Percentiles rank a stretch among this genome's conserved stretches.
Evolutionary conservation across 1,284 basidiomycete genomes (phyloP).

Genomic region (Ceratobasidium theobromae): DNA sequence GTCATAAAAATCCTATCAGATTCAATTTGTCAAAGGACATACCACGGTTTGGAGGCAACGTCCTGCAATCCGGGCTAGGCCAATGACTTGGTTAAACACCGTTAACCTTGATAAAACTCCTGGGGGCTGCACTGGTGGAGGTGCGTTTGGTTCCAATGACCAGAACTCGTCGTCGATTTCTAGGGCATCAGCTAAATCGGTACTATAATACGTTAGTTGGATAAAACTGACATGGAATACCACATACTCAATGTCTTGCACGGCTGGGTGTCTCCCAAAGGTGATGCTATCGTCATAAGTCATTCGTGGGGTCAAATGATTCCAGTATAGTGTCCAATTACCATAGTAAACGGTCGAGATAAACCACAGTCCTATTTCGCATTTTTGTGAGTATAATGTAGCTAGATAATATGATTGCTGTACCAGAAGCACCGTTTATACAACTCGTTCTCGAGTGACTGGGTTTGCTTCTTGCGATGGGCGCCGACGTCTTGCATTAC

Average conservation of each 20-base stretch:
- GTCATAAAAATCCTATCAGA: not conserved
- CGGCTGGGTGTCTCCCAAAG: not conserved
- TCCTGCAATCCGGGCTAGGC: not conserved
- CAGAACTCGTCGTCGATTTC: constrained; percentile 2
- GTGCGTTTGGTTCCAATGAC: not conserved
- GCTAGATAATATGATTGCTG: not conserved
- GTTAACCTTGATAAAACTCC: not conserved
- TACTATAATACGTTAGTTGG: not conserved
- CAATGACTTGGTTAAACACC: not conserved
- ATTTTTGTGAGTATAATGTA: not conserved
- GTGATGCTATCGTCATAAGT: not conserved
- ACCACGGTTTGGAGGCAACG: constrained; percentile 1
- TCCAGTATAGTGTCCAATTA: not conserved
- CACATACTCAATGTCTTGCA: not conserved
- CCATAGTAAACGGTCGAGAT: not conserved
- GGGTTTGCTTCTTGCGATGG: not conserved
- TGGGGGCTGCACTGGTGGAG: not conserved
- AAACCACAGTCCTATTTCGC: not conserved
- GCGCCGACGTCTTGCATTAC: not conserved
- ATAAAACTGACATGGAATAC: not conserved
- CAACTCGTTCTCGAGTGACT: not conserved
- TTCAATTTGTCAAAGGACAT: not conserved
- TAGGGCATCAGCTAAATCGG: not conserved
- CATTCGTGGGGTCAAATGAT: not conserved
- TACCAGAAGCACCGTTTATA: constrained; percentile 3